Conservation (phyloP, 73 alveolate genomes). For the Paramecium caudatum region DNA sequence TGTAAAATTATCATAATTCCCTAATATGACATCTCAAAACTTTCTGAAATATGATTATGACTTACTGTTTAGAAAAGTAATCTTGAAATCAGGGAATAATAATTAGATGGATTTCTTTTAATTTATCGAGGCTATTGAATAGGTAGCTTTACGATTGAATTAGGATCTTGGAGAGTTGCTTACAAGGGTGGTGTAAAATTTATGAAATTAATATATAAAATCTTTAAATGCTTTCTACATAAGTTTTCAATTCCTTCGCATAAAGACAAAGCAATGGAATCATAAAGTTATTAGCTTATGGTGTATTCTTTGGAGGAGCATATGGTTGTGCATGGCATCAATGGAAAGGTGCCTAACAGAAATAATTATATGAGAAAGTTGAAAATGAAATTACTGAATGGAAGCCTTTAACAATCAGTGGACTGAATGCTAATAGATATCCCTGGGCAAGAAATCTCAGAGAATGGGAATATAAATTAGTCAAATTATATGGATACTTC, state of each 20-base stretch:
- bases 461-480: slow-evolving; percentile 75
- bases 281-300: slow-evolving; percentile 24
- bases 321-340: slow-evolving; percentile 51
- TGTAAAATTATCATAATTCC: slow-evolving; percentile 27
- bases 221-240: slow-evolving; percentile 44
- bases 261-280: slow-evolving; percentile 22
- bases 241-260: slow-evolving; percentile 35
- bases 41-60: slow-evolving; percentile 74
- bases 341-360: background rate
- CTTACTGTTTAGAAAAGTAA: slow-evolving; percentile 60
- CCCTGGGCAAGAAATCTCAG: slow-evolving; percentile 73
- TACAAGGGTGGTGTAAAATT: background rate
- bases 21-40: slow-evolving; percentile 56
- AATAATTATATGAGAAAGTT: slow-evolving; percentile 59
- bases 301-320: slow-evolving; percentile 48
- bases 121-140: slow-evolving; percentile 76
- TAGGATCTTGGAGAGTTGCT: slow-evolving; percentile 15
- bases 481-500: slow-evolving; percentile 70
- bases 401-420: slow-evolving; percentile 53
- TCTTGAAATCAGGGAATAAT: slow-evolving; percentile 14
- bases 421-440: slow-evolving; percentile 63
- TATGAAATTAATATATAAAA: background rate
- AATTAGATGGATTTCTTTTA: slow-evolving; percentile 74
- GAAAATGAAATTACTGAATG: slow-evolving; percentile 62
- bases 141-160: slow-evolving; percentile 53